A percentile compares a stretch with the other conserved stretches of the same genome.
phyloP scores from a whole-genome alignment of 352 stramenopile genomes.

The Globisporangium spiculum region DNA sequence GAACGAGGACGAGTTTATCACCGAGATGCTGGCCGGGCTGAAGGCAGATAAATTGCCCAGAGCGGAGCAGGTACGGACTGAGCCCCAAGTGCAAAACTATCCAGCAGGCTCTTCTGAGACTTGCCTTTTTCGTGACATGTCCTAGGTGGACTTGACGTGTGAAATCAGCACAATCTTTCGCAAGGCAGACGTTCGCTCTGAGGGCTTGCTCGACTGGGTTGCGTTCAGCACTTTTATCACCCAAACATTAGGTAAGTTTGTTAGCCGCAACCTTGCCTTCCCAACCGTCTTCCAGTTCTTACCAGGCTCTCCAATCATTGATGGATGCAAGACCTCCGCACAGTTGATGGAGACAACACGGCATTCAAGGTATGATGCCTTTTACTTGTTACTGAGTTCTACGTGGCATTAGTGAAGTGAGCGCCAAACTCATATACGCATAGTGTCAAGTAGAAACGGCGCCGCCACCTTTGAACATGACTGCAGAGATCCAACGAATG shows the following conservation, averaged over 20 bases:
- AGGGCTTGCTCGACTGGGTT: slow-evolving; percentile 33
- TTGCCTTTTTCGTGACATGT: neutral
- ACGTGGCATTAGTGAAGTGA: neutral
- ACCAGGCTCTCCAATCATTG: neutral
- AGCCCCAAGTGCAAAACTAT: neutral
- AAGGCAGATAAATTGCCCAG: slow-evolving; percentile 17
- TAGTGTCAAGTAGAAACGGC: slow-evolving; percentile 32
- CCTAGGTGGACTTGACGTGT: slow-evolving; percentile 31
- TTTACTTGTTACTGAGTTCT: too few relatives aligned
- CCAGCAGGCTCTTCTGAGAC: neutral
- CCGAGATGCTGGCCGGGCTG: slow-evolving; percentile 31
- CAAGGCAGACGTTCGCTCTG: slow-evolving; percentile 35
- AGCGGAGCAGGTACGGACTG: slow-evolving; percentile 25
- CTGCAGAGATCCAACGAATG: slow-evolving; percentile 43
- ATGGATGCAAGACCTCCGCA: neutral
- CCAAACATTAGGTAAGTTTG: slow-evolving; percentile 29
- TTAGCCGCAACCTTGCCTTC: neutral
- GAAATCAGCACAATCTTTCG: slow-evolving; percentile 39
- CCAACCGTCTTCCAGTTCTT: neutral
- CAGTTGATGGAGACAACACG: slow-evolving; percentile 10
- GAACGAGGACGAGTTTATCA: slow-evolving; percentile 43
- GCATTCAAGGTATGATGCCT: slow-evolving; percentile 4
- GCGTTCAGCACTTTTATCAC: slow-evolving; percentile 48
- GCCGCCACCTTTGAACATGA: slow-evolving; percentile 28
- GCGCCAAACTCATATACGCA: neutral